A percentile compares a stretch with the other conserved stretches of the same genome.
phyloP scores from a whole-genome alignment of 805 yeast species.

The Wickerhamomyces subpelliculosus region DNA sequence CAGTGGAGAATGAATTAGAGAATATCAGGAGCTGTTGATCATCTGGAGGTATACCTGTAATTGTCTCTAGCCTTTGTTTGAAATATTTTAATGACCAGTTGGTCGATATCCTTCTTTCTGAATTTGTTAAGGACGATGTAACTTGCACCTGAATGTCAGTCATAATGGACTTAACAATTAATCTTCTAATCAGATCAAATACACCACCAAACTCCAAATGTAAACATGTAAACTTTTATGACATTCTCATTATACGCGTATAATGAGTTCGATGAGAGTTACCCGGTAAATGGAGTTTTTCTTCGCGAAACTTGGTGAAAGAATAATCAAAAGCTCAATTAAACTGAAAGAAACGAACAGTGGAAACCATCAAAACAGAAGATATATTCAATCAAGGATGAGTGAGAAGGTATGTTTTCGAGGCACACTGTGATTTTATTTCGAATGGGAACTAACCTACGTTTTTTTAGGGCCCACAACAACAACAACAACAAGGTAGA shows the following conservation, averaged over 20 bases:
- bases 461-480: too few relatives aligned
- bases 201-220: too few relatives aligned
- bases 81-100: slow-evolving; percentile 53
- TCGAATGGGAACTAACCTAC: too few relatives aligned
- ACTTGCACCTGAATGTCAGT: slow-evolving; percentile 46
- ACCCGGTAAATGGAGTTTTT: too few relatives aligned
- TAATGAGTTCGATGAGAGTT: too few relatives aligned
- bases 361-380: not conserved
- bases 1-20: slow-evolving; percentile 25
- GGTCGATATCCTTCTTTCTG: slow-evolving; percentile 60
- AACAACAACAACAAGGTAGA: slow-evolving; percentile 12
- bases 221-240: too few relatives aligned
- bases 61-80: slow-evolving; percentile 49
- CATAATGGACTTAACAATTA: too few relatives aligned
- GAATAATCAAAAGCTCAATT: not conserved
- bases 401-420: slow-evolving; percentile 7
- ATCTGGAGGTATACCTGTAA: slow-evolving; percentile 67
- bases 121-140: slow-evolving; percentile 59
- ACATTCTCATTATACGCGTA: too few relatives aligned
- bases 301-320: too few relatives aligned
- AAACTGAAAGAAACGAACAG: not conserved
- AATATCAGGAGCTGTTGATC: slow-evolving; percentile 46
- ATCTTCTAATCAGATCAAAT: too few relatives aligned
- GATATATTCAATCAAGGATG: slow-evolving; percentile 5
- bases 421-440: too few relatives aligned